Percentiles rank a stretch among this genome's conserved stretches.
Evolutionary conservation across 108 stramenopile species (phyloP).

Genomic region (Cyclotella baltica): DNA sequence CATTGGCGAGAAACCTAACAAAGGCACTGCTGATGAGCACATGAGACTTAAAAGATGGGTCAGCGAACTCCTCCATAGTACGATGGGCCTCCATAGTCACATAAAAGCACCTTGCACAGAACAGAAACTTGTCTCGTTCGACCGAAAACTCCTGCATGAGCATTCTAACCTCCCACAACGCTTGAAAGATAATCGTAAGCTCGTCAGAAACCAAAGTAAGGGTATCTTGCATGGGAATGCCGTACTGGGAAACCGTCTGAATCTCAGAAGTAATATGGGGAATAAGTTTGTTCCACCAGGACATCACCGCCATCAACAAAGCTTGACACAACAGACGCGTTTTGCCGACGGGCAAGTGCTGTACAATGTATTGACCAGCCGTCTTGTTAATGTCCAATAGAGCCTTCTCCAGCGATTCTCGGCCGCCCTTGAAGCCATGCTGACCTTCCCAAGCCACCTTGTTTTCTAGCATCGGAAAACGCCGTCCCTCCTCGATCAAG

Average conservation of each 20-base stretch:
- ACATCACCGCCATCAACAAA: neutral
- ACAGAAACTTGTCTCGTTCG: neutral
- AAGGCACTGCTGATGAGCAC: neutral
- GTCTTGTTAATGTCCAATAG: neutral
- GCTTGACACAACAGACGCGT: neutral
- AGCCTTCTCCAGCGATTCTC: neutral
- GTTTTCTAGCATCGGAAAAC: neutral
- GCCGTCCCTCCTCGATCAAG: neutral
- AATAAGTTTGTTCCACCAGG: neutral
- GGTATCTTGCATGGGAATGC: neutral
- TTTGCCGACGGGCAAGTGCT: neutral
- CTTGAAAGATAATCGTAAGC: neutral
- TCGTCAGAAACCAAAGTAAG: neutral
- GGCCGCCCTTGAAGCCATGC: neutral
- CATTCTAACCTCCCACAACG: neutral
- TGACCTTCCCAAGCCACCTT: neutral
- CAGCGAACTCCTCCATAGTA: neutral
- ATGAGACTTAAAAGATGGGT: neutral
- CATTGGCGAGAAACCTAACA: neutral
- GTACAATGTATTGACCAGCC: neutral
- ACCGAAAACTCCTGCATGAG: neutral
- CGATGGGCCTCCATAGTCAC: too few species aligned
- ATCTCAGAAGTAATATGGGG: neutral
- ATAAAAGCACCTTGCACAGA: neutral
- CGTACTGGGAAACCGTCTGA: neutral